Evolutionary conservation across 2,329 filamentous ascomycete species (phyloP).

Genomic region (Colletotrichum simmondsii): DNA sequence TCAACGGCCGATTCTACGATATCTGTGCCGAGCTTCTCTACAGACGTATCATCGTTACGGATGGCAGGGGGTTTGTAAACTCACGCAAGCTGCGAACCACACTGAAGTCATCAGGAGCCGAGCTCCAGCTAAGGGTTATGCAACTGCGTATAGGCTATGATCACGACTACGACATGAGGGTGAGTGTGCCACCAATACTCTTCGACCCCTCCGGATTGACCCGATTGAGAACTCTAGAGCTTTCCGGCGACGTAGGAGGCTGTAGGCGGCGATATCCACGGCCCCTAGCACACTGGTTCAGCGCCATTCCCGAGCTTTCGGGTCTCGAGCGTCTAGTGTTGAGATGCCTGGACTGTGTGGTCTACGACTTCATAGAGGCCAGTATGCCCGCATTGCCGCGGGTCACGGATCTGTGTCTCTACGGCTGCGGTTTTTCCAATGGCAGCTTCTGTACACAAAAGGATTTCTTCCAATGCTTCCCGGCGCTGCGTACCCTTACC

Average conservation of each 20-base stretch:
- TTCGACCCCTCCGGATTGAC: not conserved
- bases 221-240: not conserved
- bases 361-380: not conserved
- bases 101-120: not conserved
- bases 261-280: not conserved
- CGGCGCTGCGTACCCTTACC: not conserved
- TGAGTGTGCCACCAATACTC: not conserved
- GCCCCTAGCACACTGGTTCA: not conserved
- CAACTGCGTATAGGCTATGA: not conserved
- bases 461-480: not conserved
- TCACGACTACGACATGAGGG: not conserved
- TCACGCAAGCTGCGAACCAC: not conserved
- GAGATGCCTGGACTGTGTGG: accelerated
- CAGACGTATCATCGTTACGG: not conserved
- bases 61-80: not conserved
- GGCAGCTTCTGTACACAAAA: too few species aligned
- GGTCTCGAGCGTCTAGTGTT: not conserved
- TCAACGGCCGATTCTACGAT: not conserved
- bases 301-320: not conserved
- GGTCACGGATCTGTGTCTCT: not conserved
- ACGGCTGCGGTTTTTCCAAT: not conserved
- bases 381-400: not conserved
- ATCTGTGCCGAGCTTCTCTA: not conserved
- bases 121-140: not conserved
- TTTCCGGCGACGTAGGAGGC: not conserved